Evolutionary conservation across 106 monocot species (phyloP), one percentile per base, ranked within the genome.

Genomic region (Agapanthus africanus): DNA sequence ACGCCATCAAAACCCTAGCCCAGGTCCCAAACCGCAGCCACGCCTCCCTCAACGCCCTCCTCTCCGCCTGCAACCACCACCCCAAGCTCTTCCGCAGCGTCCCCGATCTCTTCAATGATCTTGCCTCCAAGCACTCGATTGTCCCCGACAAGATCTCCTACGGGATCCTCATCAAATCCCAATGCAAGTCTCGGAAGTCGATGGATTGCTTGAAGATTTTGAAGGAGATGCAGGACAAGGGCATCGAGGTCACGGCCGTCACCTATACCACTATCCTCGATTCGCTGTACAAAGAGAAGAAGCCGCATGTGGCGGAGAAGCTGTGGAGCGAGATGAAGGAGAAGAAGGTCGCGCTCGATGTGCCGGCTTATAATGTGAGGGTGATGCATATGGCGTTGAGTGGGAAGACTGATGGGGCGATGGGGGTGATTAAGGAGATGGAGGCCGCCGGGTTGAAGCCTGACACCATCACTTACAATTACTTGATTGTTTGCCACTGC

Each of bases 261-360:
- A 63, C 79, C 16, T 84, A 84, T 71, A 88, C 88, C 8, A 84
- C 81, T 10, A 72, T 88, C 10, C 35, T 88, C 34, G 88, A 88
- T 39, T 78, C 74, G 13, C 42, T 82, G 2, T 84, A 82, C 61
- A 83, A 76, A 68, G 77, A 77, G 67, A 33, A 64, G 31, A 84
- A 77, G 67, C 41, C 60, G 2, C 54, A 74, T 18, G 79, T 77
- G 35, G 88, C 88, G 19, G 88, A 82, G 59, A 63, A 57, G 40
- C 21, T 82, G 30, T 88, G 88, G 88, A 66, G 74, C 52, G 81
- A 82, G 68, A 88, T 84, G 88, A 40, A 46, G 9, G 30, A n/a
- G 41, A 84, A 74, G 11, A 78, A 74, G 2, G 57, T 68, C 15
- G 25, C 30, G 1, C 81, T 63, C 1, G 88, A 84, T 37, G 46